Evolutionary conservation across 768 basidiomycete genomes (phyloP).

Genomic region (Phanerochaete sordida): DNA sequence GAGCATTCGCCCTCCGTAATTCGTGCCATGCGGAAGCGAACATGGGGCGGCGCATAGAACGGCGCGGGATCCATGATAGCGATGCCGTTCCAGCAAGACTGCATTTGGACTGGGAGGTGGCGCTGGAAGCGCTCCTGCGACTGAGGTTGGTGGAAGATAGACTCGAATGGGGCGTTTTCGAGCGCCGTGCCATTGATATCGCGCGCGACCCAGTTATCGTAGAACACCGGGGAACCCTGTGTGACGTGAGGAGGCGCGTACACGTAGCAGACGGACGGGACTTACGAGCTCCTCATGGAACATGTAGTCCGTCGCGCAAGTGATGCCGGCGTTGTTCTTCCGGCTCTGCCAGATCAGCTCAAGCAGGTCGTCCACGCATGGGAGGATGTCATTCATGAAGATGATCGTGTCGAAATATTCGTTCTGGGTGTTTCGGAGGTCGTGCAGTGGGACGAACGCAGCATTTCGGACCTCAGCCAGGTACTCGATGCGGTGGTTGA

Average conservation of each 20-base stretch:
- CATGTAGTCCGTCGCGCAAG: slow-evolving; percentile 99
- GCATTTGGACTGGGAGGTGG: slow-evolving; percentile 94
- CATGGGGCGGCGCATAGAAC: slow-evolving; percentile 87
- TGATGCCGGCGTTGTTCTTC: slow-evolving; percentile 93
- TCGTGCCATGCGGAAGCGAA: slow-evolving; percentile 93
- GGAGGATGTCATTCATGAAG: slow-evolving; percentile 99
- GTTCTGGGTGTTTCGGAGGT: slow-evolving; percentile 85
- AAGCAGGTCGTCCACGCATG: slow-evolving; percentile 95
- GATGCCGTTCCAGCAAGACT: slow-evolving; percentile 98
- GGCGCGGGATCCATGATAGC: slow-evolving; percentile 95
- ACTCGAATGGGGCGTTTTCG: slow-evolving; percentile 96
- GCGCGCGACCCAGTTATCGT: slow-evolving; percentile 97
- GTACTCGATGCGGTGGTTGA: slow-evolving; percentile 99
- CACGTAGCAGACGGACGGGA: slow-evolving; percentile 10
- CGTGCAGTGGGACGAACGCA: slow-evolving; percentile 93
- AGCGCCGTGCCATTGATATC: slow-evolving; percentile 98
- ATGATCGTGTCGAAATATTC: slow-evolving; percentile 96
- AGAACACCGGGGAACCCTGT: slow-evolving; percentile 86
- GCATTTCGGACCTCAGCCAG: slow-evolving; percentile 99
- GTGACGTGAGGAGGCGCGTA: background rate
- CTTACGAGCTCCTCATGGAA: slow-evolving; percentile 91
- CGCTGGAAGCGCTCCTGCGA: slow-evolving; percentile 81
- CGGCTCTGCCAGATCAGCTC: slow-evolving; percentile 97
- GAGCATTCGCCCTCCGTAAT: slow-evolving; percentile 89
- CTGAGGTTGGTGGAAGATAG: slow-evolving; percentile 81